These are phyloP conservation scores for Priceomyces carsonii DNA, from an alignment of 805 yeast genomes.

Conservation along the genomic window DNA sequence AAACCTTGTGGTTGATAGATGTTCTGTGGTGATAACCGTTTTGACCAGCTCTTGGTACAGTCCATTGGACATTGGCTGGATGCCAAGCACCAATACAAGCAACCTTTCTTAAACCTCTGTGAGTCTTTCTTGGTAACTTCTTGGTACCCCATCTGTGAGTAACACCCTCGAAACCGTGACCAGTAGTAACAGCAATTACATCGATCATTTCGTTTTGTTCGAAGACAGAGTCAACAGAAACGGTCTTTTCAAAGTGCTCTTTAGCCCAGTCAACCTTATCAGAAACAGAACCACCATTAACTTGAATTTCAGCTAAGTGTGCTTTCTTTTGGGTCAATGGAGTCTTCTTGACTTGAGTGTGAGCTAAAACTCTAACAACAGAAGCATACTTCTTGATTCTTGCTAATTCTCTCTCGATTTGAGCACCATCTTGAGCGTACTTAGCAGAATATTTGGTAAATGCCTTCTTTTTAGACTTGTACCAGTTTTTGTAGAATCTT, in stretches of 20 bases:
- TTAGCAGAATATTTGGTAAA: conserved; percentile 99
- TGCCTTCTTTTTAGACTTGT: conserved; percentile 99
- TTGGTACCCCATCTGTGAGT: conserved; percentile 99
- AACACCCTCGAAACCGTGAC: conserved; percentile 99
- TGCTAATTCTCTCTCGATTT: conserved; percentile 93
- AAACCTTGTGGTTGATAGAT: conserved; percentile 99
- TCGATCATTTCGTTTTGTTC: conserved; percentile 99
- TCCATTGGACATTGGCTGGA: conserved; percentile 99
- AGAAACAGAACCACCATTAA: conserved; percentile 98
- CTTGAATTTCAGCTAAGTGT: conserved; percentile 98
- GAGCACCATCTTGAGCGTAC: conserved; percentile 89
- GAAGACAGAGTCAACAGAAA: conserved; percentile 90
- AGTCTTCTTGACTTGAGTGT: conserved; percentile 99
- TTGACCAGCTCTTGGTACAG: conserved; percentile 99
- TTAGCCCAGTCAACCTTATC: conserved; percentile 99
- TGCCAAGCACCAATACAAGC: conserved; percentile 99
- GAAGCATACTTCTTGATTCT: conserved; percentile 98
- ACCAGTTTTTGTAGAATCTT: conserved; percentile 99
- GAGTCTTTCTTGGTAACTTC: conserved; percentile 99
- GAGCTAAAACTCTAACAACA: conserved; percentile 98
- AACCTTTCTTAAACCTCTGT: conserved; percentile 99
- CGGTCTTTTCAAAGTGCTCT: conserved; percentile 99
- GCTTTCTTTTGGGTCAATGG: conserved; percentile 99
- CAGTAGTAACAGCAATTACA: conserved; percentile 99
- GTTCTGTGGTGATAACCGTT: conserved; percentile 99